Evolutionary conservation across 768 basidiomycete genomes (phyloP).

Genomic region (Psilocybe cyanescens): DNA sequence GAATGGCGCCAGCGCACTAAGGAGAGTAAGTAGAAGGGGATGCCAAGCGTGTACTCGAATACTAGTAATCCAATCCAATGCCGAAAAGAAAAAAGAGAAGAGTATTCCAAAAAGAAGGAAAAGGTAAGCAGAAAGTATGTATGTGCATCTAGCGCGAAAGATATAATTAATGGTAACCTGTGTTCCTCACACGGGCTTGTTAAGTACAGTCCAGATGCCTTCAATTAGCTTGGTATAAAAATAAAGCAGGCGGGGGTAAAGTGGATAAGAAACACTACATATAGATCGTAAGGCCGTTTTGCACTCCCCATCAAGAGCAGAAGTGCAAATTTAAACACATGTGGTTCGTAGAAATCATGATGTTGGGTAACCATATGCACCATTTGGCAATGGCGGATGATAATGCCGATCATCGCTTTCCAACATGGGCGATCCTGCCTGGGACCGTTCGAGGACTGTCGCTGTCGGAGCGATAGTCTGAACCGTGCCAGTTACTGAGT

Average conservation of each 20-base stretch:
- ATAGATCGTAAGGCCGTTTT: slow-evolving; percentile 11
- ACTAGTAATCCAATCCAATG: background rate
- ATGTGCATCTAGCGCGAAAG: background rate
- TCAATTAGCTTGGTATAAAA: slow-evolving; percentile 26
- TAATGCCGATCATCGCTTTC: slow-evolving; percentile 36
- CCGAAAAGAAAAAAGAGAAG: background rate
- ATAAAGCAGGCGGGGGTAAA: slow-evolving; percentile 17
- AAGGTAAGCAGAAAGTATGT: slow-evolving; percentile 1
- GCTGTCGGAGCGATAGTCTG: slow-evolving; percentile 47
- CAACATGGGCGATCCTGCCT: slow-evolving; percentile 45
- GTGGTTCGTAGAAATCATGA: slow-evolving; percentile 26
- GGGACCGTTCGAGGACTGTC: slow-evolving; percentile 53
- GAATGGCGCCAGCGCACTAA: slow-evolving; percentile 9
- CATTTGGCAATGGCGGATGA: slow-evolving; percentile 26
- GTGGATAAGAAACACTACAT: slow-evolving; percentile 6
- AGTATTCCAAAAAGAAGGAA: slow-evolving; percentile 1
- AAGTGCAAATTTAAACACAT: slow-evolving; percentile 4
- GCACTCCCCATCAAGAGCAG: slow-evolving; percentile 5
- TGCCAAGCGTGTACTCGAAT: slow-evolving; percentile 2
- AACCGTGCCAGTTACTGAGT: slow-evolving; percentile 35
- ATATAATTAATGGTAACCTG: slow-evolving; percentile 12
- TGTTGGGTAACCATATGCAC: slow-evolving; percentile 21
- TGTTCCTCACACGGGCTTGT: slow-evolving; percentile 4
- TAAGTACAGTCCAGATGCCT: slow-evolving; percentile 13
- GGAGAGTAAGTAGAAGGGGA: background rate